Evolutionary conservation across 1,284 basidiomycete species (phyloP), one percentile per base, ranked within the genome.

Genomic region (Bondarzewia mesenterica): DNA sequence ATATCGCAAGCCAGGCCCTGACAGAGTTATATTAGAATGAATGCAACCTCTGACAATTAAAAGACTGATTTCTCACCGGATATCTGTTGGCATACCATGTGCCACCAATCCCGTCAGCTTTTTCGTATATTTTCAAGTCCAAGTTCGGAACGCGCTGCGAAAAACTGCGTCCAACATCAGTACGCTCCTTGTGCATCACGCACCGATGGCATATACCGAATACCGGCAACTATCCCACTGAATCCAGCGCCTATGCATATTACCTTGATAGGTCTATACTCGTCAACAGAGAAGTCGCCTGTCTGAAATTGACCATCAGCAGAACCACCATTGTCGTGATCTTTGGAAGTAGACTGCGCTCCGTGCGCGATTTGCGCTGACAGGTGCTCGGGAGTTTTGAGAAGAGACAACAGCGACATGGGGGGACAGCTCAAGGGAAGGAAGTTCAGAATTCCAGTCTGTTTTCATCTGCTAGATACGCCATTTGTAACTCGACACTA

Each of bases 101-200:
- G 3, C 81, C 81, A 12, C 80, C 81, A 18, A 84, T 64, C 1
- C 73, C 77, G 3, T 68, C 65, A 50, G 75, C 73, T 52, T 76
- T 75, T 45, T 84, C 80, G 55, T 81, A 83, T 15, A 83, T 74
- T 1, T 70, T 72, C 7, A 83, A 56, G 18, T 78, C 64, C 5
- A 80, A 55, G 49, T 81, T 80, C 42, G 69, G 66, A 10, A 82
- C 65, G 41, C 66, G 67, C 61, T 82, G 80, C 5, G 71, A 66
- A 51, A 82, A 75, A 26, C 78, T 78, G 20, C 8, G 5, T 32
- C 12, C 15, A 8, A 29, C 8, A 8, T 44, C 12, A 20, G n/a
- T 20, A 10, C 27, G 29, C 8, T n/a, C 16, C 7, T 32, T 10
- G n/a, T 32, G 21, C 21, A n/a, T 1, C 47, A 36, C 26, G 42